Evolutionary conservation across 1,284 basidiomycete species (phyloP).

Genomic region (Retiboletus flavoniger): DNA sequence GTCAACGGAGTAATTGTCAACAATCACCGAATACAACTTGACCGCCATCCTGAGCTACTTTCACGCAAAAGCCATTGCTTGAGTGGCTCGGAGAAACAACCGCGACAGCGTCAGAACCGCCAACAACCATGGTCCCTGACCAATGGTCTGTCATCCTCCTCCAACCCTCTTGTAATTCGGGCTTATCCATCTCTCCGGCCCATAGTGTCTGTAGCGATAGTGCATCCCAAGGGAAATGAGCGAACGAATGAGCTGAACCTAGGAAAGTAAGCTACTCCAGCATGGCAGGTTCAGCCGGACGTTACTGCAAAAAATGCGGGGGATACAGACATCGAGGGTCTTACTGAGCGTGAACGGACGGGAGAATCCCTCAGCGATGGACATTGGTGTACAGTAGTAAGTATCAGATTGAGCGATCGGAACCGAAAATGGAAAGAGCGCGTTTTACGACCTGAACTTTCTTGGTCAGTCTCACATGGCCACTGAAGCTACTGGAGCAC

Average conservation of each 20-base stretch:
- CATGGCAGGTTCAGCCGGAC: slow-evolving; percentile 10
- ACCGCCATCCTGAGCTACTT: slow-evolving; percentile 16
- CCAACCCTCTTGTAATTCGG: slow-evolving; percentile 43
- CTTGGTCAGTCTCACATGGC: slow-evolving; percentile 27
- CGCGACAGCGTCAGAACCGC: slow-evolving; percentile 36
- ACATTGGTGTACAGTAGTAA: slow-evolving; percentile 3
- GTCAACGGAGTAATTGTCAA: slow-evolving; percentile 8
- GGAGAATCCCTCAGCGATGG: slow-evolving; percentile 2
- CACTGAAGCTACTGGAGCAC: slow-evolving; percentile 32
- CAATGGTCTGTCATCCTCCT: slow-evolving; percentile 43
- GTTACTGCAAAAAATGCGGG: background rate
- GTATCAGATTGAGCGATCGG: background rate
- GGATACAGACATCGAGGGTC: slow-evolving; percentile 30
- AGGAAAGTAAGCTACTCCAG: slow-evolving; percentile 25
- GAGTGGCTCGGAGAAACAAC: slow-evolving; percentile 33
- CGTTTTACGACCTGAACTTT: background rate
- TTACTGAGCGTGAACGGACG: slow-evolving; percentile 27
- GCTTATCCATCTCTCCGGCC: slow-evolving; percentile 40
- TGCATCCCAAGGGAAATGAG: slow-evolving; percentile 59
- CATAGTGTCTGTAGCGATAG: slow-evolving; percentile 48
- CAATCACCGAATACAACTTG: slow-evolving; percentile 17
- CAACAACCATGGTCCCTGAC: slow-evolving; percentile 49
- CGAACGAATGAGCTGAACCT: slow-evolving; percentile 35
- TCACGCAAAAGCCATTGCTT: slow-evolving; percentile 36
- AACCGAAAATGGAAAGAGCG: slow-evolving; percentile 29